Base-by-base conservation (phyloP, 768 basidiomycete species). In the Tricholoma furcatifolium region DNA sequence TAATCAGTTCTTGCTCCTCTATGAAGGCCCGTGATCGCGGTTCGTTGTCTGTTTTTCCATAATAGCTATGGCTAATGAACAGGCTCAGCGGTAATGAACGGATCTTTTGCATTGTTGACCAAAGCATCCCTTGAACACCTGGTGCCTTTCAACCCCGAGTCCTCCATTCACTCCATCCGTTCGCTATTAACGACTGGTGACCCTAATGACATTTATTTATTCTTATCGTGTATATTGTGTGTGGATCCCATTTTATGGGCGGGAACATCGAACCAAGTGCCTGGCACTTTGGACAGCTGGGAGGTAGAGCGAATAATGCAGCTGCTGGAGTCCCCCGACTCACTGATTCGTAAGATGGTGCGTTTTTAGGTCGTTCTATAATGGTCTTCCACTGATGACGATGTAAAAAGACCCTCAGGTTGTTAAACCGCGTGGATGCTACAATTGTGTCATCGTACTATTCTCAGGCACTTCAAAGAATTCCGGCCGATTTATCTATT, bases 271-370 rank as follows among this genome's bases (percentile, higher is more conserved):
- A 65, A 74, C 3, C 74, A 76, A 5, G 66, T 77, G 17, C 75
- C 78, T 32, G 71, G 83, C 1, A 68, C 82, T 8, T 66, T 92
- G 42, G 84, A 88, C n/a, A 80, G 74, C 49, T 80, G 79, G 77
- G 90, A 92, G 47, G 89, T 93, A 35, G 85, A 85, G 46, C 72
- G 74, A 31, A 73, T 92, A 18, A 87, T 93, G 82, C 78, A 76
- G 53, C 67, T 87, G 14, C 69, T 93, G 23, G 78, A 84, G 53
- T 82, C 80, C 2, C 66, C 74, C 1, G 91, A 93, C 63, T 56
- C 63, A 8, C 60, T 74, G 24, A 79, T 90, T 36, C 76, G 88
- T 50, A 74, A 66, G 47, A 84, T 76, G 74, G 91, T 87, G 59
- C 51, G 74, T 51, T 17, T 42, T n/a, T 3, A 14, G 46, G 41